Evolutionary conservation across 805 yeast genomes (phyloP), one percentile per base, ranked within the genome.

Genomic region (Pichia heedii): DNA sequence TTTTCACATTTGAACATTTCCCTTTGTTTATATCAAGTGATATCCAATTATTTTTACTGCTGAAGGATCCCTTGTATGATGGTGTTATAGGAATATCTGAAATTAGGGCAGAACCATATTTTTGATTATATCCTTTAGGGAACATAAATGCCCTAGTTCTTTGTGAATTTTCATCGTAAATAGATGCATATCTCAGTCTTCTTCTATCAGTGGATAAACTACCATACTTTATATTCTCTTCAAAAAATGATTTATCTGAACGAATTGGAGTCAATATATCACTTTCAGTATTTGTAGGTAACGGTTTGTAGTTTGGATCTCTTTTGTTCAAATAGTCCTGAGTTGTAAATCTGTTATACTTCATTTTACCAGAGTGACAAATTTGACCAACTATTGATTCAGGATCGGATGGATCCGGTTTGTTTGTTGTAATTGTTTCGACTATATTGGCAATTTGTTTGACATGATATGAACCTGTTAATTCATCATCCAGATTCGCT

Each of bases 351-450:
- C 94, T 67, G 59, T 76, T 84, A 51, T 77, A 84, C 54, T 84
- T 82, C 45, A 72, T 69, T 50, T 87, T 78, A 0, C 95, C 94
- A 46, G 77, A 79, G 20, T 50, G 44, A 10, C 36, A 22, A 21
- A 50, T 27, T 24, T 49, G 46, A 4, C 50, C 49, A 26, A 52
- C 30, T 16, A 52, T 42, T 19, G 41, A 44, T 12, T 40, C 33
- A 13, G 37, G 37, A n/a, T 42, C 32, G 11, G 29, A 34, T n/a
- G 63, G 43, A 9, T 43, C 56, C 44, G 44, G 56, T 45, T 21
- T 58, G 51, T 49, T 58, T 5, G 46, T 37, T 12, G 50, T 45
- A 19, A 51, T 46, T 1, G 46, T 37, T 13, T 46, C 51, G 20
- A 52, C 30, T 13, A 44, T 36, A 21, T 37, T 46, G 1, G 48